Evolutionary conservation across 345 rosid species (phyloP), one percentile per base, ranked within the genome.

Genomic region (Carallia pectinifolia): DNA sequence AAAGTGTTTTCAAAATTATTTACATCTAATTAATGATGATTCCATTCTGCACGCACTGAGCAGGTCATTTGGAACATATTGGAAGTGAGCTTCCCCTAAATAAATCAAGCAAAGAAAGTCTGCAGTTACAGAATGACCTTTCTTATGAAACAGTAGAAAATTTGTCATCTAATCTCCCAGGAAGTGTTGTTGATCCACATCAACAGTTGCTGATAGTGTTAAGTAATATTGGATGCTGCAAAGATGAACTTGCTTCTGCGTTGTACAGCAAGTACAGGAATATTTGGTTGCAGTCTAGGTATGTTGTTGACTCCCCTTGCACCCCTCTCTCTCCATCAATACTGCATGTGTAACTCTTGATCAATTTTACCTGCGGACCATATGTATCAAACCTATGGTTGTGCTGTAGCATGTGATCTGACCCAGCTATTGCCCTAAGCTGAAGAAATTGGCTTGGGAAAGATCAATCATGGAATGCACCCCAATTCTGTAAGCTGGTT

Each of bases 171-270:
- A 81, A 85, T 75, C 79, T 83, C 74, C 81, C 81, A 70, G 97
- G 89, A 84, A 83, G 81, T 86, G 71, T 86, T 76, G 83, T 75
- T 75, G 88, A 85, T 88, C 83, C 92, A 55, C 99, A 84, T 82
- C 83, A 85, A 75, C 84, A 78, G 59, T 78, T 95, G 81, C 77
- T 95, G 71, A 86, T 95, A 68, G 92, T 95, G 69, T 81, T 90
- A 44, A 95, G 99, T 74, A 92, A 95, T 82, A 85, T 92, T 58
- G 99, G 97, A 65, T 92, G 89, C 70, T 95, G 99, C 92, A 95
- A 90, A 84, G 99, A 90, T 53, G 99, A 92, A 72, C 90, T 95
- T 77, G 82, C 89, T 29, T 73, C 72, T 7, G 96, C 90, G 85
- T 76, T 95, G 81, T 87, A 84, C 89, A 83, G 85, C 74, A 95